These are phyloP conservation scores for Hyaloscypha hepaticicola DNA, from an alignment of 495 filamentous ascomycete genomes.

Conservation along the genomic window DNA sequence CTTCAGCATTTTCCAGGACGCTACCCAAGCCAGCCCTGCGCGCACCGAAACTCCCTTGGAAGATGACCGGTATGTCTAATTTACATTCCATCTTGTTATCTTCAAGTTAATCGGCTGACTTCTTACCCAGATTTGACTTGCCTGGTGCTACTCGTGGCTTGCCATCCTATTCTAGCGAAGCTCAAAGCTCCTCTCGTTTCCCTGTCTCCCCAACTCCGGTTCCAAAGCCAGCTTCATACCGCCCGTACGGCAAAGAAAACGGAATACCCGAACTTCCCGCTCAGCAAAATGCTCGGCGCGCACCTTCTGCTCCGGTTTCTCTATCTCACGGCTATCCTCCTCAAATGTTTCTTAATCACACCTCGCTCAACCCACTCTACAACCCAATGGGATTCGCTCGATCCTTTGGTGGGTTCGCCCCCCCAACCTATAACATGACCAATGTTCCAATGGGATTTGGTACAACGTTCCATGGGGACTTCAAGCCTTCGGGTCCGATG, in stretches of 20 bases:
- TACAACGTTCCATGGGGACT: conserved; percentile 21
- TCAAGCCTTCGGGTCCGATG: conserved; percentile 9
- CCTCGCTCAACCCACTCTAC: conserved; percentile 43
- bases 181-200: background rate
- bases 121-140: conserved; percentile 24
- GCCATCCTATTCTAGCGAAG: background rate
- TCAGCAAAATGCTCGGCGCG: conserved; percentile 6
- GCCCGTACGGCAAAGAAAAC: conserved; percentile 24
- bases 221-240: conserved; percentile 12
- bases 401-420: conserved; percentile 16
- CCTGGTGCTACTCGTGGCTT: conserved; percentile 11
- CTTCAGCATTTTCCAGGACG: conserved; percentile 39
- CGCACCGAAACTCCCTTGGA: conserved; percentile 34
- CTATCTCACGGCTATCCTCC: conserved; percentile 22
- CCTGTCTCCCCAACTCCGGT: conserved; percentile 23
- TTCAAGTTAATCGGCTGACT: background rate
- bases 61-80: conserved; percentile 31
- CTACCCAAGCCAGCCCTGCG: conserved; percentile 32
- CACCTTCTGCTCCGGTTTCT: conserved; percentile 19
- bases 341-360: conserved; percentile 34
- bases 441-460: conserved; percentile 2
- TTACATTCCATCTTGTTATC: background rate
- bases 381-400: conserved; percentile 36
- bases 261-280: conserved; percentile 1
- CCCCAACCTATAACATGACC: background rate